Conservation (phyloP, 148 eudicot species). For the Heliosperma pusillum region DNA sequence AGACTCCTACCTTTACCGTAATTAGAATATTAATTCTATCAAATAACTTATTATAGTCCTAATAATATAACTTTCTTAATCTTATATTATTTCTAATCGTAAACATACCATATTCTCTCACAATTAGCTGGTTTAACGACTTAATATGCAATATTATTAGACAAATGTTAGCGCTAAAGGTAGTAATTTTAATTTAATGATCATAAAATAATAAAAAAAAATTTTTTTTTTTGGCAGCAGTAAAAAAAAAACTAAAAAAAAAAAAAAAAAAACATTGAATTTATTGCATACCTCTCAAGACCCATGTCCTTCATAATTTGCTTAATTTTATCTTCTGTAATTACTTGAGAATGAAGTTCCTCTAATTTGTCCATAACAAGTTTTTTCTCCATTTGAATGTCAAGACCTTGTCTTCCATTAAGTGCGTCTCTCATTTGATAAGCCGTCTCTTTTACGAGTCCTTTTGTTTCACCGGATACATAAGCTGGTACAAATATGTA, state of each 20-base stretch:
- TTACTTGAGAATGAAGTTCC: constrained; percentile 31
- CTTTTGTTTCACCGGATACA: constrained; percentile 49
- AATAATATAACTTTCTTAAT: too few species aligned
- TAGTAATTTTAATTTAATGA: neutral
- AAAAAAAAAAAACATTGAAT: neutral
- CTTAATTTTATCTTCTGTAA: constrained; percentile 27
- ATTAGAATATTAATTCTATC: too few species aligned
- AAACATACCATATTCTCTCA: too few species aligned
- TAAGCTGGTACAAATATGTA: constrained; percentile 31
- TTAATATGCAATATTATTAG: too few species aligned
- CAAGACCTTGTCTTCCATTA: constrained; percentile 40
- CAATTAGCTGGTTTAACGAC: too few species aligned
- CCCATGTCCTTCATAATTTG: constrained; percentile 55
- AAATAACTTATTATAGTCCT: too few species aligned
- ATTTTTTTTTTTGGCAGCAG: too few species aligned
- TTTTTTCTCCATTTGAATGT: constrained; percentile 39
- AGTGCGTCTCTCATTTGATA: constrained; percentile 36
- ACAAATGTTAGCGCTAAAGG: neutral
- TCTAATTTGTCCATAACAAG: constrained; percentile 35
- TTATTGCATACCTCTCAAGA: constrained; percentile 40
- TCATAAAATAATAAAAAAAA: neutral
- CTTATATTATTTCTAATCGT: too few species aligned
- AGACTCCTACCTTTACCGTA: too few species aligned
- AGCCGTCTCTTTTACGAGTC: constrained; percentile 39
- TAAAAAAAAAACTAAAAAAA: too few species aligned